Base-by-base conservation (phyloP, 441 rosid genomes). In the Omphalea diandra region DNA sequence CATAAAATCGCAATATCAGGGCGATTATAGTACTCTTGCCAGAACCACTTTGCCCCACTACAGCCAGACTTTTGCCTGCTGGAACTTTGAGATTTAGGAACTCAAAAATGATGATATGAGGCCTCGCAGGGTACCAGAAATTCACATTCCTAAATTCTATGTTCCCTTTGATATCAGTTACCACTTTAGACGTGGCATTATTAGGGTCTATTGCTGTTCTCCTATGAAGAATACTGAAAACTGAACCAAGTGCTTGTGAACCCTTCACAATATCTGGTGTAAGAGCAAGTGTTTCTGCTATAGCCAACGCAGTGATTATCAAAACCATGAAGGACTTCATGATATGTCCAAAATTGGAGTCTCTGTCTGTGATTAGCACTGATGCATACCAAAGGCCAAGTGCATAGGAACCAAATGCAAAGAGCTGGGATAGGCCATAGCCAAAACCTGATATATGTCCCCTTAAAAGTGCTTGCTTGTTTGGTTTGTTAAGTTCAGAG, bases 341-440 rank as follows among this genome's bases (percentile, higher is more conserved):
- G 71, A 83, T 72, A 60, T 82, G 70, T 38, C 82, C 80, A 10
- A 93, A 90, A 62, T 82, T 79, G 5, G 97, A 83, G 36, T 75
- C 82, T 27, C 74, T 80, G 20, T 71, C 78, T 73, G 77, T 79
- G 52, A 92, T 86, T 38, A 85, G 83, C 32, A 85, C 81, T 3
- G 98, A 92, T 27, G 87, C 83, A 44, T 92, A 92, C 97, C 98
- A 90, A 64, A 92, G 90, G 32, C 93, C 96, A 14, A 93, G 91
- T 0, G 97, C 89, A 57, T 88, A 93, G 75, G 98, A 86, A 74
- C 86, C 76, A 64, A 77, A 78, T 0, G 85, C 85, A 17, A 88
- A 80, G 58, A 79, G 77, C 77, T 90, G 98, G 7, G 97, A 77
- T 6, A 88, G 66, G 11, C 97, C 96, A 18, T 85, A 93, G 38